Percentiles rank a stretch among this genome's conserved stretches.
Conservation (phyloP, 192 early-diverging fungal species). For the Coemansia sp. region DNA sequence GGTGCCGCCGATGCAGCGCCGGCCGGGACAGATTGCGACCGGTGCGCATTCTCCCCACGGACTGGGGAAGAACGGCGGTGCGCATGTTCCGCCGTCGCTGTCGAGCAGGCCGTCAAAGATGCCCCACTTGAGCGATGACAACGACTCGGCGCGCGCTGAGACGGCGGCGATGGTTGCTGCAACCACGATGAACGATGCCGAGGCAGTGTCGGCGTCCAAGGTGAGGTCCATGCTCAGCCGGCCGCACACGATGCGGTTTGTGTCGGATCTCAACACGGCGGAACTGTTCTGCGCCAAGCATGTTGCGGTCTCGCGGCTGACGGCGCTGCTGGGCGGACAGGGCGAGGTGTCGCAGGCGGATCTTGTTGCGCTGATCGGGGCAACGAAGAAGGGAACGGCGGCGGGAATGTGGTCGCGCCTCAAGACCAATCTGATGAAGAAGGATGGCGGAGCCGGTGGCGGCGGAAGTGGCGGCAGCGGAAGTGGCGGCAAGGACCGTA, state of each 20-base stretch:
- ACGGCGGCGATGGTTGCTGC: not conserved
- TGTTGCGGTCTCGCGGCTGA: conserved; percentile 74
- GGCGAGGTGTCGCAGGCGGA: conserved; percentile 71
- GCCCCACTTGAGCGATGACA: conserved; percentile 43
- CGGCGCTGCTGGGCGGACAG: conserved; percentile 64
- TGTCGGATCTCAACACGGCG: conserved; percentile 64
- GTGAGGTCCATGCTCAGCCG: conserved; percentile 54
- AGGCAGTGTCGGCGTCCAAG: conserved; percentile 39
- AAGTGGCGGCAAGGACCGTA: conserved; percentile 39
- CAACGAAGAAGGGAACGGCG: conserved; percentile 64
- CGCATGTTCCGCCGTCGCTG: conserved; percentile 4
- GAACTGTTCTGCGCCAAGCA: conserved; percentile 83
- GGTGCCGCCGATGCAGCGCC: conserved; percentile 22
- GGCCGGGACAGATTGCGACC: conserved; percentile 27
- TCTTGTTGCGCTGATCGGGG: conserved; percentile 73
- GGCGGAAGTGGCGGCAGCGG: conserved; percentile 11
- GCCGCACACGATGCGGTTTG: conserved; percentile 51
- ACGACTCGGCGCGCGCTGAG: conserved; percentile 9
- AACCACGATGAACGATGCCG: conserved; percentile 14
- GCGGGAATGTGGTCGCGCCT: conserved; percentile 71
- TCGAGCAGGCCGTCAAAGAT: conserved; percentile 34
- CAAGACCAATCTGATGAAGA: conserved; percentile 64
- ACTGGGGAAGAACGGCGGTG: conserved; percentile 8
- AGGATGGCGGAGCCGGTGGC: conserved; percentile 30
- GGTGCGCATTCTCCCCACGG: not conserved